Evolutionary conservation across 352 stramenopile species (phyloP).

Genomic region (Phytophthora uliginosa): DNA sequence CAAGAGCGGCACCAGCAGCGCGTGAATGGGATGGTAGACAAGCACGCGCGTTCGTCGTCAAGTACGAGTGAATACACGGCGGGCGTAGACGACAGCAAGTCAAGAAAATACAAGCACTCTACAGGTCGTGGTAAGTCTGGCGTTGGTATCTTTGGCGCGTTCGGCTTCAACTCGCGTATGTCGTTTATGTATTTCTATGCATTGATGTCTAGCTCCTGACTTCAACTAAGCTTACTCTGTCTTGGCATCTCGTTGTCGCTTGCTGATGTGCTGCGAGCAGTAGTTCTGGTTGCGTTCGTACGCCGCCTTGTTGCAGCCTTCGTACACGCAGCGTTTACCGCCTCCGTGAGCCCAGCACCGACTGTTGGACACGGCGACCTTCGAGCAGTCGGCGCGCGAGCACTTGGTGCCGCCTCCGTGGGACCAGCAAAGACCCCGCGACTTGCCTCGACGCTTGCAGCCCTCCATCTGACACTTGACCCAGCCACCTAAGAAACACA

Average conservation of each 20-base stretch:
- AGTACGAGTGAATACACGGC: constrained; percentile 31
- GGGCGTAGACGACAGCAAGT: constrained; percentile 29
- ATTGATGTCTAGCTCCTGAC: background rate
- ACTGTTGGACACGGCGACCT: constrained; percentile 50
- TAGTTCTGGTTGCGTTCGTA: constrained; percentile 55
- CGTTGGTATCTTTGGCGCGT: background rate
- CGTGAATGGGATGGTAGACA: constrained; percentile 1
- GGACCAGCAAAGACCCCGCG: constrained; percentile 55
- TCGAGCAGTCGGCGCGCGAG: constrained; percentile 31
- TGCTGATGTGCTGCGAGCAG: constrained; percentile 45
- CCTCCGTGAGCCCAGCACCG: constrained; percentile 51
- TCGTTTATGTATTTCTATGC: constrained; percentile 13
- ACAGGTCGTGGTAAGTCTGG: constrained; percentile 17
- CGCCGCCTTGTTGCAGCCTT: constrained; percentile 47
- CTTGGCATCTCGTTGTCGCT: constrained; percentile 4
- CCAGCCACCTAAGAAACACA: constrained; percentile 35
- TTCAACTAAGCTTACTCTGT: constrained; percentile 1
- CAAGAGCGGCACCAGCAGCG: constrained; percentile 9
- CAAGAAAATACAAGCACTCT: constrained; percentile 42
- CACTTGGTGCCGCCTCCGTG: constrained; percentile 56
- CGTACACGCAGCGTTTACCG: constrained; percentile 45
- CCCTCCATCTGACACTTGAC: constrained; percentile 50
- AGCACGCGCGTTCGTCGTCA: constrained; percentile 23
- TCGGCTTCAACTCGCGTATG: constrained; percentile 1
- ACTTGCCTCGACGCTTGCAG: constrained; percentile 50